A percentile compares a stretch with the other conserved stretches of the same genome.
Conservation (phyloP, 345 rosid genomes). For the Sonneratia caseolaris region DNA sequence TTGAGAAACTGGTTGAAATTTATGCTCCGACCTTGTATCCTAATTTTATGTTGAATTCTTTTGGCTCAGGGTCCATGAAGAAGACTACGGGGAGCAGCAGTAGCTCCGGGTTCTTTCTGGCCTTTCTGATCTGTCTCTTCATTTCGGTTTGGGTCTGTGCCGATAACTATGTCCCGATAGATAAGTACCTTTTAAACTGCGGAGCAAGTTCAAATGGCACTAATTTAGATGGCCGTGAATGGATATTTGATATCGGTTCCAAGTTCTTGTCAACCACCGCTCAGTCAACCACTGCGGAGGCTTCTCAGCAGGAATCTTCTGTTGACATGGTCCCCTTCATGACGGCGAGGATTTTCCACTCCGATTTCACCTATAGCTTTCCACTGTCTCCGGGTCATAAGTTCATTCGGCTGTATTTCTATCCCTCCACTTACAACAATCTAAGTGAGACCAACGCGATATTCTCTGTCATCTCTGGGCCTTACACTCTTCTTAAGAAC, state of each 20-base stretch:
- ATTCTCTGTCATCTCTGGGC: constrained; percentile 56
- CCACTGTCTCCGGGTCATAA: constrained; percentile 72
- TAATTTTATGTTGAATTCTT: background rate
- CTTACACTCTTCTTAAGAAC: constrained; percentile 66
- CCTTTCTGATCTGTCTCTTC: constrained; percentile 14
- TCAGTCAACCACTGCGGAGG: constrained; percentile 33
- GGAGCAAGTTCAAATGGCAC: constrained; percentile 39
- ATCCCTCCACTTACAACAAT: constrained; percentile 49
- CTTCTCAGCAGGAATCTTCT: constrained; percentile 51
- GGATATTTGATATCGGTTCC: constrained; percentile 65
- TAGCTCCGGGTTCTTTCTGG: background rate
- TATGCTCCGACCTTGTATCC: background rate
- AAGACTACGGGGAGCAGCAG: constrained; percentile 9
- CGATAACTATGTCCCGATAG: constrained; percentile 43
- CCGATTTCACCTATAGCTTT: constrained; percentile 61
- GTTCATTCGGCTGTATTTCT: constrained; percentile 72
- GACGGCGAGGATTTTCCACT: constrained; percentile 67
- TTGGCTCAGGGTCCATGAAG: constrained; percentile 26
- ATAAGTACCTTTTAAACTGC: constrained; percentile 58
- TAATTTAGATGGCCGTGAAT: constrained; percentile 48
- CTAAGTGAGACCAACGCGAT: constrained; percentile 45
- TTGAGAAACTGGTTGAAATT: no score
- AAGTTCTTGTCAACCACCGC: constrained; percentile 39
- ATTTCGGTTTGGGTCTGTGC: constrained; percentile 19
- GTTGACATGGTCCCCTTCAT: constrained; percentile 62